A percentile compares a stretch with the other conserved stretches of the same genome.
phyloP scores from a whole-genome alignment of 2,329 filamentous ascomycete species.

The Penicillium crustosum region DNA sequence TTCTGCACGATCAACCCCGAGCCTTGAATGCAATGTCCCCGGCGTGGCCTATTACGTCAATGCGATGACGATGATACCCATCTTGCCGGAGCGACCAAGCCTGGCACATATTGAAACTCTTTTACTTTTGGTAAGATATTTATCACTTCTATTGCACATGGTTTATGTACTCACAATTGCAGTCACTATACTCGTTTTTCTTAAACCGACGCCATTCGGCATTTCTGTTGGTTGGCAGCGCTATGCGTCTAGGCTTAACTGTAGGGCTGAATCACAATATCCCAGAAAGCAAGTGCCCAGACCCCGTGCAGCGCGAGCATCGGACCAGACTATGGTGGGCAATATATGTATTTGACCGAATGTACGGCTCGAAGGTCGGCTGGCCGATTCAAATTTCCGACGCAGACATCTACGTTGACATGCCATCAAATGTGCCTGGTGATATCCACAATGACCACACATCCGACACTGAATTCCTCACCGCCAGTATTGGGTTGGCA shows the following conservation, averaged over 20 bases:
- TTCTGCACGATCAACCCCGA: constrained; percentile 31
- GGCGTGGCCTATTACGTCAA: constrained; percentile 42
- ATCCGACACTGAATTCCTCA: constrained; percentile 30
- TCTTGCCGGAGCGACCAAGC: constrained; percentile 41
- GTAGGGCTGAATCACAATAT: constrained; percentile 43
- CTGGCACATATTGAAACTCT: constrained; percentile 43
- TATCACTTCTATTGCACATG: background rate
- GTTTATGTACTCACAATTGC: constrained; percentile 1
- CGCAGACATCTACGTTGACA: constrained; percentile 41
- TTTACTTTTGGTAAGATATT: constrained; percentile 30
- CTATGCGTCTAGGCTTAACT: constrained; percentile 39
- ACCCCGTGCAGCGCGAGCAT: constrained; percentile 34
- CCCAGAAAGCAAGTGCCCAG: constrained; percentile 23
- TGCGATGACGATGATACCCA: constrained; percentile 37
- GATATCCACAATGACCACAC: no score
- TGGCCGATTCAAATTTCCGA: constrained; percentile 49
- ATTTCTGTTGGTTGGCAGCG: constrained; percentile 35
- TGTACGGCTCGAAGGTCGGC: constrained; percentile 48
- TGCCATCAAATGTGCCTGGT: constrained; percentile 25
- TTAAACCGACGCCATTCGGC: constrained; percentile 30
- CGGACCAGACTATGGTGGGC: constrained; percentile 31
- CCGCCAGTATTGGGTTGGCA: constrained; percentile 33
- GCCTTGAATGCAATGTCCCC: constrained; percentile 30
- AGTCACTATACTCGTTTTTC: constrained; percentile 27
- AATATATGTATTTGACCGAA: constrained; percentile 36